Base-by-base conservation (phyloP, 2,329 filamentous ascomycete genomes). In the Hirsutella thompsonii region DNA sequence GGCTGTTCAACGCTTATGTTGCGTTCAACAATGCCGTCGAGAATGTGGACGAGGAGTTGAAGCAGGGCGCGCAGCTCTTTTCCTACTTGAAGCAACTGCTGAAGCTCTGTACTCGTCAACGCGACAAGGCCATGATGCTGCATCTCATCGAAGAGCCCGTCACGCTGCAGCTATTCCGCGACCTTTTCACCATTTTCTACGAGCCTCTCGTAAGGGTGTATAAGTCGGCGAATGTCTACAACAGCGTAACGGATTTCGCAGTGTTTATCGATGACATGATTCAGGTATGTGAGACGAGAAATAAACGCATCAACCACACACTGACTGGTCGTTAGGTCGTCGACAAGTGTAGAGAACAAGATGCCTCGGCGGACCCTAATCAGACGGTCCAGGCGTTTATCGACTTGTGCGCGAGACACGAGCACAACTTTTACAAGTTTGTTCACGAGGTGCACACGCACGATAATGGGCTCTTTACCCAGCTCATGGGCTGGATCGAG, bases 331-430 rank as follows among this genome's bases (percentile, higher is more conserved):
- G 69, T 20, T 32, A 76, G 72, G 76, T 81, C 20, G 74, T 81
- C 23, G 77, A 81, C 39, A 73, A 69, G 52, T 81, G 76, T 51
- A 68, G 76, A 43, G 75, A 81, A 45, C 74, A 81, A 52, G 92
- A 96, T 57, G 83, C 92, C 36, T 89, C 86, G 2, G 88, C 90
- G 1, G 92, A 98, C 58, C 92, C 92, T 4, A 98, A 98, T 59
- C 89, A 95, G 66, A 98, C 92, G 0, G 92, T 98, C 1, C 92
- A 98, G 59, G 83, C 88, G 14, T 98, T 98, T 56, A 98, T 98
- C 55, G 92, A 98, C 56, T 74, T 98, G 19, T 98, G 92, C 60
- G 83, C 86, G 49, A 79, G 92, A 35, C 92, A 98, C 59, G 87
- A 98, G 62, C 79, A 93, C 58, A 94, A 94, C 63, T 90, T 98